Evolutionary conservation across 2,329 filamentous ascomycete species (phyloP).

Genomic region (Didymella pinodella): DNA sequence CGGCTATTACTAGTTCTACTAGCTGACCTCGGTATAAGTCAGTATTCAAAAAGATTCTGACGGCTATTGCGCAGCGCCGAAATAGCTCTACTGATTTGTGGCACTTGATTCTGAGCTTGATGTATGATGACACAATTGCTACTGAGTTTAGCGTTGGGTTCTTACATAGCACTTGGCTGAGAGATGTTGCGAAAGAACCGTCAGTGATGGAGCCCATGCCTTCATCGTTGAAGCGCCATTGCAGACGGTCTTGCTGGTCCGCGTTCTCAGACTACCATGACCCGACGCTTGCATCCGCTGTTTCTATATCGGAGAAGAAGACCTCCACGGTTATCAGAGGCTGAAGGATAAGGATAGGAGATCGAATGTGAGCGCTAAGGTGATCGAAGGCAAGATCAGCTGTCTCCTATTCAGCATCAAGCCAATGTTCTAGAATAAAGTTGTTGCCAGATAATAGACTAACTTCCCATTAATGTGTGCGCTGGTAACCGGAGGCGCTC

Average conservation of each 20-base stretch:
- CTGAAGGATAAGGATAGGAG: background rate
- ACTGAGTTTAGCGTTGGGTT: background rate
- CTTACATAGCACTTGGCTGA: background rate
- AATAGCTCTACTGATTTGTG: no score
- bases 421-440: background rate
- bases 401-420: background rate
- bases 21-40: no score
- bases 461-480: background rate
- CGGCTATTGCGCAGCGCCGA: no score
- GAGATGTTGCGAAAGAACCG: background rate
- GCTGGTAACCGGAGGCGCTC: background rate
- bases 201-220: background rate
- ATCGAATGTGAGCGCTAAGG: background rate
- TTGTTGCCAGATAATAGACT: background rate
- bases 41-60: no score
- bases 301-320: background rate
- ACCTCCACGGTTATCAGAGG: background rate
- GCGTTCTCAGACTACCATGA: background rate
- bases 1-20: no score
- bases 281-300: background rate
- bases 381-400: background rate
- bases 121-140: background rate
- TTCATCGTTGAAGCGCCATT: background rate
- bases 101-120: no score
- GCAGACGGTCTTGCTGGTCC: background rate